Evolutionary conservation across 116 monocot species (phyloP).

Genomic region (Iris pallida): DNA sequence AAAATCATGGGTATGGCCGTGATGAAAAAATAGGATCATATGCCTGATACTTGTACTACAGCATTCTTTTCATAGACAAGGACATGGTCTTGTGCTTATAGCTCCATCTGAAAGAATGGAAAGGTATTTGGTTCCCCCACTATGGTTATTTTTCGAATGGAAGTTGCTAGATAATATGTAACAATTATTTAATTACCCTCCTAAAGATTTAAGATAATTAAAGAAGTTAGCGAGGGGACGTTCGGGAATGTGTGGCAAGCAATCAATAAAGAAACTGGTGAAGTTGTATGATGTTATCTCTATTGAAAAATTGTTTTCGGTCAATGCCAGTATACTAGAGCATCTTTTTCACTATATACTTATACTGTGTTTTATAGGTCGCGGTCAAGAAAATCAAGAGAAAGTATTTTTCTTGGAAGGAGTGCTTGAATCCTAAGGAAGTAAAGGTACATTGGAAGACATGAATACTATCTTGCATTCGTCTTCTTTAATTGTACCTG

Average conservation of each 20-base stretch:
- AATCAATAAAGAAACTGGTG: constrained; percentile 61
- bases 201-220: constrained; percentile 63
- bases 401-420: constrained; percentile 93
- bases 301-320: no score
- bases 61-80: not conserved
- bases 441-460: constrained; percentile 50
- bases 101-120: constrained; percentile 10
- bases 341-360: not conserved
- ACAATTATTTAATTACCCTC: not conserved
- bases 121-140: not conserved
- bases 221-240: constrained; percentile 83
- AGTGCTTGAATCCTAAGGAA: constrained; percentile 91
- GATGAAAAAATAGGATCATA: not conserved
- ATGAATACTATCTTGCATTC: not conserved
- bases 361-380: constrained; percentile 37
- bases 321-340: no score
- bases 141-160: not conserved
- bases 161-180: not conserved
- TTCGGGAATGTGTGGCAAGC: constrained; percentile 88
- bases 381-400: constrained; percentile 98
- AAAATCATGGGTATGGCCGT: not conserved
- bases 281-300: constrained; percentile 52
- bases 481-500: not conserved
- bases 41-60: constrained; percentile 2
- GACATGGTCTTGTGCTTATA: not conserved